Base-by-base conservation (phyloP, 106 monocot genomes). In the Apostasia shenzhenica region DNA sequence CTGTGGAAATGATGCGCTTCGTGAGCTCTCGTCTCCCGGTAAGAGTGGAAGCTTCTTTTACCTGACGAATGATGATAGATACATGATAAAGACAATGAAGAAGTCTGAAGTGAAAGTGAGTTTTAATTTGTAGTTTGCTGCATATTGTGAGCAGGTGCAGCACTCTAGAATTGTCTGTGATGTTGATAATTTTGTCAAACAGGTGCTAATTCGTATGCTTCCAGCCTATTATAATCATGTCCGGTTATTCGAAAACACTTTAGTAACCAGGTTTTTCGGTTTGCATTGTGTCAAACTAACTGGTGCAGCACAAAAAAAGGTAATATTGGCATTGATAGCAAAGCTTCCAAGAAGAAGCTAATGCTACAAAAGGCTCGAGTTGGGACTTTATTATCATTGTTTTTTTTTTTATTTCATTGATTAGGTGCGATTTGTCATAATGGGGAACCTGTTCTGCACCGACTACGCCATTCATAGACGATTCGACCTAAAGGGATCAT, bases 41-140 rank as follows among this genome's bases (percentile, higher is more conserved):
- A 89, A 90, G 59, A 90, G 89, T 55, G 89, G 89, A 45, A 90
- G 85, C 57, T 85, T 89, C 74, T 89, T 89, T 61, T 88, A 85
- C 70, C 66, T 88, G 48, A 85, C 88, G 1, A 78, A 84, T 61
- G 88, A 89, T 58, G 88, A 89, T 68, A 73, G 75, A 7, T 89
- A 85, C 64, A 85, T 89, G 84, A 89, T 89, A 53, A 89, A 89
- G 39, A 89, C 88, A 13, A 73, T 89, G 73, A 85, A 80, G 57
- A 89, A 89, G 53, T 61, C 88, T 47, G 89, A 89, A 83, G 89
- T 85, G 10, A 85, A 89, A 61, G 89, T 89, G 73, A 66, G 73
- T 38, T 45, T 42, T 41, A 43, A 43, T 68, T 44, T 41, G 38
- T 62, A 38, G 4, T 10, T 14, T 41, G 54, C 41, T 62, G 41